A percentile compares a stretch with the other conserved stretches of the same genome.
These are phyloP conservation scores for Eucalyptus erythrocorys DNA, from an alignment of 345 rosid species.

Conservation along the genomic window DNA sequence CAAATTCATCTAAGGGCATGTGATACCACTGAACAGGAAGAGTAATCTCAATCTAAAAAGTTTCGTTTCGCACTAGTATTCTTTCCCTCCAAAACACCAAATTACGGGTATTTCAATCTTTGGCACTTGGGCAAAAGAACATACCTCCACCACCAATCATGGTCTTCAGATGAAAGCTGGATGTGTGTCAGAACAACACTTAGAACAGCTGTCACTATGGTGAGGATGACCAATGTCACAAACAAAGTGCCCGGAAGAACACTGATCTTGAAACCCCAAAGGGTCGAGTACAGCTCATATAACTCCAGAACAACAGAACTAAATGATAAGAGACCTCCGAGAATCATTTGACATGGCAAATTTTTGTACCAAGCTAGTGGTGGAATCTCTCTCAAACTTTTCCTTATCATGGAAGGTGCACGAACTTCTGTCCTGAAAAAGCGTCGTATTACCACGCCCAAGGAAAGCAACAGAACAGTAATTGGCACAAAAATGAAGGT, in stretches of 20 bases:
- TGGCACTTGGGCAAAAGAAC: neutral
- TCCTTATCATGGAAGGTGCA: constrained; percentile 44
- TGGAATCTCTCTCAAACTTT: constrained; percentile 55
- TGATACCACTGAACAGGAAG: neutral
- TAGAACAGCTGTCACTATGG: constrained; percentile 42
- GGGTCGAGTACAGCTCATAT: constrained; percentile 47
- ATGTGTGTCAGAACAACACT: constrained; percentile 65
- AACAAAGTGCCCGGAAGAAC: constrained; percentile 52
- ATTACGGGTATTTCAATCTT: neutral
- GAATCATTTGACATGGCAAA: constrained; percentile 55
- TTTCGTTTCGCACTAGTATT: neutral
- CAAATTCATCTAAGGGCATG: neutral
- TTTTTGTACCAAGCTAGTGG: constrained; percentile 46
- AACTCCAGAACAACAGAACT: constrained; percentile 63
- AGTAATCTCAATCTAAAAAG: neutral
- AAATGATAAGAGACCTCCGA: constrained; percentile 65
- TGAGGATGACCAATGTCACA: constrained; percentile 37
- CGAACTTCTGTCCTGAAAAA: constrained; percentile 48
- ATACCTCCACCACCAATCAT: constrained; percentile 98
- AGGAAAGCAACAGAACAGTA: constrained; percentile 47
- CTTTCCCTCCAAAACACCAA: neutral
- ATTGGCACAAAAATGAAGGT: constrained; percentile 32
- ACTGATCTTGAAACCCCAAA: constrained; percentile 74
- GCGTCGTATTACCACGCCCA: constrained; percentile 62
- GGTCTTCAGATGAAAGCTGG: constrained; percentile 80